phyloP scores from a whole-genome alignment of 495 filamentous ascomycete genomes.

The Xylaria telfairii region DNA sequence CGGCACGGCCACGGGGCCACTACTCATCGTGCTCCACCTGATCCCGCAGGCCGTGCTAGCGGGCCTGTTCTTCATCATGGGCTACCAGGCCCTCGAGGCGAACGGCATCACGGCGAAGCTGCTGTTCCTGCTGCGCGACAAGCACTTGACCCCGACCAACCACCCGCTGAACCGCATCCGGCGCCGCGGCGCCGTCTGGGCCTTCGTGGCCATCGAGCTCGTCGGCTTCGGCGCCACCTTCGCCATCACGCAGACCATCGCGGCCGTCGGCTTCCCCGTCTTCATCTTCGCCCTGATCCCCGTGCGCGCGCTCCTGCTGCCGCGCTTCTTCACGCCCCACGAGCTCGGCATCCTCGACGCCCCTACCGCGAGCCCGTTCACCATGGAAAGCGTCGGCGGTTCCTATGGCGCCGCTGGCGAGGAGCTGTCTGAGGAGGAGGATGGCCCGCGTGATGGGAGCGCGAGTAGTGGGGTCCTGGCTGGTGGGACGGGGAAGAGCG shows the following conservation, averaged over 20 bases:
- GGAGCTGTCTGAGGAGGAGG: constrained; percentile 15
- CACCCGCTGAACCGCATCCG: constrained; percentile 70
- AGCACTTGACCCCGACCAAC: constrained; percentile 62
- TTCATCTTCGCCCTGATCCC: constrained; percentile 86
- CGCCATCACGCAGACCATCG: constrained; percentile 94
- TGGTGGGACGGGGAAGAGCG: constrained; percentile 31
- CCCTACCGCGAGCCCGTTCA: constrained; percentile 82
- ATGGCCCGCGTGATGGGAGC: neutral
- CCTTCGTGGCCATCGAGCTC: constrained; percentile 77
- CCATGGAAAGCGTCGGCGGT: constrained; percentile 84
- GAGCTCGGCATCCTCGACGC: constrained; percentile 78
- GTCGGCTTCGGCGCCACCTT: constrained; percentile 85
- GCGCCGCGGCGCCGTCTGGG: constrained; percentile 71
- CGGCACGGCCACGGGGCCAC: constrained; percentile 85
- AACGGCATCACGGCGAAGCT: constrained; percentile 87
- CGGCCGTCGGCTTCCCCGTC: constrained; percentile 91
- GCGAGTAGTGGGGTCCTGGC: constrained; percentile 10
- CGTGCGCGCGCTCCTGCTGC: constrained; percentile 73
- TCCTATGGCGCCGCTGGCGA: constrained; percentile 47
- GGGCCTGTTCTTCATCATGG: constrained; percentile 95
- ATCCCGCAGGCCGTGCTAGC: constrained; percentile 89
- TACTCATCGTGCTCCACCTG: constrained; percentile 80
- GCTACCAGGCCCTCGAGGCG: constrained; percentile 76
- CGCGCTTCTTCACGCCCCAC: constrained; percentile 67
- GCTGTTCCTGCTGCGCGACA: constrained; percentile 75